phyloP scores from a whole-genome alignment of 208 protist species.

The Leishmania lainsoni region DNA sequence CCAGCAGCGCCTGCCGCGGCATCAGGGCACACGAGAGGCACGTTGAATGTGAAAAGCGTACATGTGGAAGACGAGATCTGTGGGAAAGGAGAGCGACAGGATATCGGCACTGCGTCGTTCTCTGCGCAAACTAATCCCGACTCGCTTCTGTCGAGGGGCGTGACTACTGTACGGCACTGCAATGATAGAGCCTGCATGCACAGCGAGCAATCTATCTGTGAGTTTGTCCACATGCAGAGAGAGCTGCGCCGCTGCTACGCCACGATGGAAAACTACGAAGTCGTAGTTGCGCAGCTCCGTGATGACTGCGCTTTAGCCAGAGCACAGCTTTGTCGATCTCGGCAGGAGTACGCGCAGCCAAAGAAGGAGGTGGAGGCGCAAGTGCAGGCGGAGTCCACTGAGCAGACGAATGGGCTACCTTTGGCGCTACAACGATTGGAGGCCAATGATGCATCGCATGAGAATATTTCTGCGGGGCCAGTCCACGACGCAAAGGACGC shows the following conservation, averaged over 20 bases:
- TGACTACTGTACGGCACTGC: conserved; percentile 13
- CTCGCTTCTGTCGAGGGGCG: not conserved
- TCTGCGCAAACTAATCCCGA: not conserved
- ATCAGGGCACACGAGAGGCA: not conserved
- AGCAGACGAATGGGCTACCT: conserved; percentile 2
- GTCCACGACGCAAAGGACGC: not conserved
- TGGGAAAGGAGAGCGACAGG: not conserved
- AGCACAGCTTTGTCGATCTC: conserved; percentile 11
- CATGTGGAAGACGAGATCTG: not conserved
- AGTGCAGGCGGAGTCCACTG: conserved; percentile 14
- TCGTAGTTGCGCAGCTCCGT: conserved; percentile 22
- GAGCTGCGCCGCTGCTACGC: conserved; percentile 58
- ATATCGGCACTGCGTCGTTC: not conserved
- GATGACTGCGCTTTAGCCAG: conserved; percentile 16
- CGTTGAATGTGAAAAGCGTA: not conserved
- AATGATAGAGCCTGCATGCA: conserved; percentile 54
- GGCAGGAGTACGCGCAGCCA: conserved; percentile 2
- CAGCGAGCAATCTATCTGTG: conserved; percentile 69
- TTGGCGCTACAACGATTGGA: not conserved
- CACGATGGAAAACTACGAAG: conserved; percentile 40
- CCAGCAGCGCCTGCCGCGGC: not conserved
- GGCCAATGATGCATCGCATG: not conserved
- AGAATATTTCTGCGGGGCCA: not conserved
- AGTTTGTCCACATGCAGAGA: conserved; percentile 66
- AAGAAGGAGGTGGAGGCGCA: conserved; percentile 17